Percentiles rank a stretch among this genome's conserved stretches.
Conservation (phyloP, 164 flowering plant species). For the Magnolia changhungtana region DNA sequence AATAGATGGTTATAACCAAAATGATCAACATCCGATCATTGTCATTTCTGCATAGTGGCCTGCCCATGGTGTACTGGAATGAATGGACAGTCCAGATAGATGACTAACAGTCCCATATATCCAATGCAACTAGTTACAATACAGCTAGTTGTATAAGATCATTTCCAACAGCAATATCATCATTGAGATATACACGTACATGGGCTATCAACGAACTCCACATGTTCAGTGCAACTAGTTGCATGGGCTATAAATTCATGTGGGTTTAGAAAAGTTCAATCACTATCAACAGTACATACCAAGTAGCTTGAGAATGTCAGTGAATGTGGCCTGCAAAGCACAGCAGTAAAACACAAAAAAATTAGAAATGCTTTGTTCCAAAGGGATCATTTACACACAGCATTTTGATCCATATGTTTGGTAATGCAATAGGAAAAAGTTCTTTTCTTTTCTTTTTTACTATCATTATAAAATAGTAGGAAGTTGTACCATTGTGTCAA, state of each 20-base stretch:
- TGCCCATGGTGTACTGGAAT: too few species aligned
- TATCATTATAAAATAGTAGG: not conserved
- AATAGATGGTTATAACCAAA: too few species aligned
- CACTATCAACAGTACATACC: conserved; percentile 34
- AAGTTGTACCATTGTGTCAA: not conserved
- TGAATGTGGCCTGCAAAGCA: conserved; percentile 74
- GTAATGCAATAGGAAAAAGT: too few species aligned
- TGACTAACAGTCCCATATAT: too few species aligned
- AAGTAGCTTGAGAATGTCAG: conserved; percentile 70
- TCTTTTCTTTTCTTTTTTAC: not conserved
- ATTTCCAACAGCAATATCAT: not conserved
- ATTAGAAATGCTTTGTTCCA: not conserved
- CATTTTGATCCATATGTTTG: too few species aligned
- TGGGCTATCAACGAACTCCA: not conserved
- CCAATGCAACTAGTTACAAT: too few species aligned
- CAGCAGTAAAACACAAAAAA: not conserved
- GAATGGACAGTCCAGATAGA: too few species aligned
- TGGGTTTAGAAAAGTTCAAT: not conserved
- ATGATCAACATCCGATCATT: too few species aligned
- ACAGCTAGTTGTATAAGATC: not conserved
- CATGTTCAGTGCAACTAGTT: not conserved
- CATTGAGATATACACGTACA: not conserved
- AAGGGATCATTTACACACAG: not conserved
- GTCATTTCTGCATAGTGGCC: too few species aligned
- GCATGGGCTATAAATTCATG: not conserved